phyloP scores from a whole-genome alignment of 2,329 filamentous ascomycete genomes.

The Pseudogymnoascus sp. region DNA sequence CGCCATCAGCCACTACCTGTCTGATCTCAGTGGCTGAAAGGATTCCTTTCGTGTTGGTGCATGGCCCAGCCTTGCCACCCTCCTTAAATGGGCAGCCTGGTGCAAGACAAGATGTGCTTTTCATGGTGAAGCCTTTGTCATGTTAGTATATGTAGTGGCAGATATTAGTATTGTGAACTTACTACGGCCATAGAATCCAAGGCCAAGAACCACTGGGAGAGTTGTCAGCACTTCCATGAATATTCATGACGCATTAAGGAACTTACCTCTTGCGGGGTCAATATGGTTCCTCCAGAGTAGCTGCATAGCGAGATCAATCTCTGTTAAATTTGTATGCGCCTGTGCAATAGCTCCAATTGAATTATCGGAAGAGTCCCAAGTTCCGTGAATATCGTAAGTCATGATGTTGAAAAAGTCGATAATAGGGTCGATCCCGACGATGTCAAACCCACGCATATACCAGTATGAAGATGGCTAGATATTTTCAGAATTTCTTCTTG shows the following conservation, averaged over 20 bases:
- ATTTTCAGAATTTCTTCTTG: background rate
- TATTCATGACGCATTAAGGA: constrained; percentile 30
- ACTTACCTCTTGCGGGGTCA: constrained; percentile 31
- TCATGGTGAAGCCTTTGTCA: constrained; percentile 15
- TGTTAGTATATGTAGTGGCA: background rate
- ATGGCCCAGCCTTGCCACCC: constrained; percentile 18
- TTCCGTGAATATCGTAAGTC: constrained; percentile 26
- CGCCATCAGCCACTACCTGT: constrained; percentile 14
- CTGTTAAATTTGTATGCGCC: constrained; percentile 37
- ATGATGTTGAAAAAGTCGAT: constrained; percentile 25
- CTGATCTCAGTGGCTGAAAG: constrained; percentile 11
- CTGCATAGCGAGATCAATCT: constrained; percentile 33
- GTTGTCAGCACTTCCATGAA: background rate
- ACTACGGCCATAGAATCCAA: constrained; percentile 33
- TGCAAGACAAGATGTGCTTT: constrained; percentile 15
- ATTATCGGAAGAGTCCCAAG: constrained; percentile 30
- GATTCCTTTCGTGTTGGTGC: constrained; percentile 20
- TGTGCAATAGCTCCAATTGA: constrained; percentile 28
- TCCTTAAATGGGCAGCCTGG: constrained; percentile 16
- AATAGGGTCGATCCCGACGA: constrained; percentile 14
- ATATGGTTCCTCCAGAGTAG: constrained; percentile 39
- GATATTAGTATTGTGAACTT: background rate
- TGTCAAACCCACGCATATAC: constrained; percentile 25
- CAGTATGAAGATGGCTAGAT: constrained; percentile 19
- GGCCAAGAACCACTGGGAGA: background rate